Conservation (phyloP, 176 grass and related monocot species). For the Oryza glaberrima region DNA sequence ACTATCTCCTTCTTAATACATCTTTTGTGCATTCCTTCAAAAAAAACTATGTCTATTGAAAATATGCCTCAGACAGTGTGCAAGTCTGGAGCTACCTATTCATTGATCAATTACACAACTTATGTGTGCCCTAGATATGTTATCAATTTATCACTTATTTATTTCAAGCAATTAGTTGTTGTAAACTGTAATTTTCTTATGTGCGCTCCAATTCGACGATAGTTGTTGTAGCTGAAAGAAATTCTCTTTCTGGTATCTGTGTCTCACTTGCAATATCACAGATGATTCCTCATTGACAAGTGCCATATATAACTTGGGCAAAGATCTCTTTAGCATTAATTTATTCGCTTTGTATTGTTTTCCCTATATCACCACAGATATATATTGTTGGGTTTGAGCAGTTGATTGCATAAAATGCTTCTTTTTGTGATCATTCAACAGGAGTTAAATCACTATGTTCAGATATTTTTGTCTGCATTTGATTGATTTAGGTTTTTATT, state of each 20-base stretch:
- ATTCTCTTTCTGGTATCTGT: conserved; percentile 2
- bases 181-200: no score
- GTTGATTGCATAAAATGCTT: neutral
- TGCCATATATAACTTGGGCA: conserved; percentile 1
- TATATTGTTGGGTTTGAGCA: conserved; percentile 9
- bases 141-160: no score
- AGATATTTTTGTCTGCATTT: neutral
- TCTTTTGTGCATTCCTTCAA: no score
- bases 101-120: no score
- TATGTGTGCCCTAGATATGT: no score
- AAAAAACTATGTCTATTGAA: neutral
- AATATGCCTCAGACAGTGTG: neutral
- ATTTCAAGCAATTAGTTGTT: no score
- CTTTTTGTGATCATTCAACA: neutral
- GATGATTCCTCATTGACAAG: conserved; percentile 1
- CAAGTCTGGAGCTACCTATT: no score
- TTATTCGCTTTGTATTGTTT: neutral
- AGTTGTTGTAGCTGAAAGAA: neutral
- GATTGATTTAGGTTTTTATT: neutral
- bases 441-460: neutral
- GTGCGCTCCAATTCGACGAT: neutral
- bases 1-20: no score
- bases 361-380: neutral
- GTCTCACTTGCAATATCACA: neutral
- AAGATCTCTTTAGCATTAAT: neutral